phyloP scores from a whole-genome alignment of 768 basidiomycete genomes.

The Russula emetica region DNA sequence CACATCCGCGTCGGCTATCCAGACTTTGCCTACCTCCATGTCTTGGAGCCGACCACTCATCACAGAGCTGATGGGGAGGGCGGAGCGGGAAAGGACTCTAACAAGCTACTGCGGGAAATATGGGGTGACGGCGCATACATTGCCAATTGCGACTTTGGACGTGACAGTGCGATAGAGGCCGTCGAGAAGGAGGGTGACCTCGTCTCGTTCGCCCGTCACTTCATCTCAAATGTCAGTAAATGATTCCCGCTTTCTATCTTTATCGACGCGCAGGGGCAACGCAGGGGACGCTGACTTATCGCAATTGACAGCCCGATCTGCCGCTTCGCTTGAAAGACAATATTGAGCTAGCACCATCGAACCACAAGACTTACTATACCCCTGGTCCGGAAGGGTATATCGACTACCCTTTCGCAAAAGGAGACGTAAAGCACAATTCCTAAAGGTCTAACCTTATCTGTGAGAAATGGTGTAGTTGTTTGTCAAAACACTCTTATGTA shows the following conservation, averaged over 20 bases:
- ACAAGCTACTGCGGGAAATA: slow-evolving; percentile 29
- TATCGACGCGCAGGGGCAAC: neutral
- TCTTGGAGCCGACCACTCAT: slow-evolving; percentile 31
- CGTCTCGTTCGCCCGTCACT: slow-evolving; percentile 17
- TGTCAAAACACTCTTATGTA: no score
- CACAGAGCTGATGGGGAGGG: neutral
- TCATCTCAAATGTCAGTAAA: slow-evolving; percentile 20
- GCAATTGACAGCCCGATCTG: slow-evolving; percentile 23
- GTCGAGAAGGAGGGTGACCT: slow-evolving; percentile 25
- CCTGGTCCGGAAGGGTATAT: slow-evolving; percentile 22
- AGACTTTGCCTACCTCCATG: slow-evolving; percentile 32
- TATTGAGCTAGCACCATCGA: neutral
- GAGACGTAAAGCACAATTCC: neutral
- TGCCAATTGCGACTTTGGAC: slow-evolving; percentile 29
- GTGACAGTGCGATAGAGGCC: slow-evolving; percentile 26
- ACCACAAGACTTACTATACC: neutral
- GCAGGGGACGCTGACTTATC: neutral
- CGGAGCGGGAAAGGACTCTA: slow-evolving; percentile 9
- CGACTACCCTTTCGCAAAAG: slow-evolving; percentile 26
- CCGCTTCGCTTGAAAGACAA: slow-evolving; percentile 19
- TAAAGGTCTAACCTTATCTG: neutral
- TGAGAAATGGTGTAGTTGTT: neutral
- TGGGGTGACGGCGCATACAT: slow-evolving; percentile 30
- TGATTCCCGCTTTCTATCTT: no score
- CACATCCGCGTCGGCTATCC: slow-evolving; percentile 28